Base-by-base conservation (phyloP, 2,329 filamentous ascomycete species). In the Nemania sp. region DNA sequence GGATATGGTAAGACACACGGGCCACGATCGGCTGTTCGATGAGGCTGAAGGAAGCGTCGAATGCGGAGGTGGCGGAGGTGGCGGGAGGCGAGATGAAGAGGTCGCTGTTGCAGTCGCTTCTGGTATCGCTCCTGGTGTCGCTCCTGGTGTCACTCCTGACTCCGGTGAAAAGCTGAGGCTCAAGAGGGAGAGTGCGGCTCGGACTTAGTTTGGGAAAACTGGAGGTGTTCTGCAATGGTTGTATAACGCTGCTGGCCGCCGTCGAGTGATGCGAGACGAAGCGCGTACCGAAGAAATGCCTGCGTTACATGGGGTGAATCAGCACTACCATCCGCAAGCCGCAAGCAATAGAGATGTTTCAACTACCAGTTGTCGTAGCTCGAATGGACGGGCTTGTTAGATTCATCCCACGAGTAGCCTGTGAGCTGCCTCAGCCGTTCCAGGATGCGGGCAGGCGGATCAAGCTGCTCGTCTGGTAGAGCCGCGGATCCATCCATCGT, bases 321-420 rank as follows among this genome's bases (percentile, higher is more conserved):
- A 53, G 51, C 53, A 39, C 39, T 17, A 40, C 17, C 35, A 37
- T 32, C 32, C 1, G 21, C 46, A 34, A 29, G 13, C 10, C 1
- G 15, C 25, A 45, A 54, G 47, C 54, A 40, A 17, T 37, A 55
- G 59, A 17, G 43, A 34, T 6, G 29, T 46, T 32, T 53, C 29
- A 45, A 70, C 77, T 79, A 87, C 92, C 93, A 98, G 79, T 93
- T 92, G 74, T 96, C 92, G 76, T 97, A 97, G 69, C 88, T 91
- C 52, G 84, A 84, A 71, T 88, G 86, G 57, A 83, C 79, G 11
- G 85, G 84, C 25, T 76, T 75, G 59, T 71, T 74, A 13, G 83
- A 81, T 67, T 90, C 88, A 74, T 92, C 89, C 90, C 90, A 93
- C 6, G 83, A 86, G 73, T 91, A 92, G 54, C 89, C 90, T 47